Base-by-base conservation (phyloP, 129 eudicot genomes). In the Arctium lappa region DNA sequence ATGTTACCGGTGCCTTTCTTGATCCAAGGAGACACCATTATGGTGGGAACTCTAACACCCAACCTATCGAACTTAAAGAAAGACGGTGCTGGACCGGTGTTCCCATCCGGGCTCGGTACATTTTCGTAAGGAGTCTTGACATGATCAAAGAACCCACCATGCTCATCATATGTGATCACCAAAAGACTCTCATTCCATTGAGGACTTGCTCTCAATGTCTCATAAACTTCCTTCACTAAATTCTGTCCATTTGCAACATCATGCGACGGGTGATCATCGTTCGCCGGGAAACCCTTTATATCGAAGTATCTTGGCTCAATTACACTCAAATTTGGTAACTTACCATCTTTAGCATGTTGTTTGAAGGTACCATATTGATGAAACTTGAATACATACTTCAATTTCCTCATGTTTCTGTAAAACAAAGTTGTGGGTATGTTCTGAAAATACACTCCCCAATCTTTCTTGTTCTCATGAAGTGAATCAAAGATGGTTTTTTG, bases 11-110 rank as follows among this genome's bases (percentile, higher is more conserved):
- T 93, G 76, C 98, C 99, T 90, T 93, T 93, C 86, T 91, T 91
- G 89, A 95, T 95, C 99, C 99, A 95, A 83, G 99, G 98, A 80
- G 99, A 95, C 39, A 95, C 97, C 99, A 95, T 95, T 13, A 95
- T 93, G 0, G 98, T 93, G 4, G 98, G 99, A 8, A 95, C 97
- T 38, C 99, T 84, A 76, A 95, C 99, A 22, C 99, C 99, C 39
- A 95, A 93, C 76, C 99, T 63, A 82, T 95, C 98, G 11, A 95
- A 95, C 92, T 90, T 93, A 78, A 95, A 95, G 91, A 90, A 90
- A n/a, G 72, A 86, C 56, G 99, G 99, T 4, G 97, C 91, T 29
- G 99, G 99, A 8, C 98, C 98, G 0, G 95, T 91, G 62, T 95
- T 95, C 40, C 99, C 98, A 89, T 95, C 99, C 0, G 99, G 99